Evolutionary conservation across 805 yeast genomes (phyloP).

Genomic region (Yamadazyma sp.): DNA sequence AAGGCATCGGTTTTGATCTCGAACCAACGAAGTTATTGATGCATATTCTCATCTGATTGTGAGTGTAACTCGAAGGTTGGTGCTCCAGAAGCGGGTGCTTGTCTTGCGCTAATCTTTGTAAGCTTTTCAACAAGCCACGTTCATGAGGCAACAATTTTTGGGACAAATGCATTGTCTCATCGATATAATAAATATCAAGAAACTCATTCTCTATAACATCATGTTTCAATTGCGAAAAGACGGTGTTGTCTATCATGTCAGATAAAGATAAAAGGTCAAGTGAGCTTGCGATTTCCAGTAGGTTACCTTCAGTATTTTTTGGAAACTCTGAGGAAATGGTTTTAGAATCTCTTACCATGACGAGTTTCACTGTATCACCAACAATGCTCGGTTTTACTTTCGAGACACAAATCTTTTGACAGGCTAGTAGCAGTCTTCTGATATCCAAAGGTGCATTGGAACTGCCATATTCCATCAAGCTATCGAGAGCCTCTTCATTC

Average conservation of each 20-base stretch:
- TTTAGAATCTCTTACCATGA: neutral
- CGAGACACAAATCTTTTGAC: slow-evolving; percentile 42
- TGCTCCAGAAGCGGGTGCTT: neutral
- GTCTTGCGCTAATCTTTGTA: neutral
- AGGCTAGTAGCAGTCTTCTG: slow-evolving; percentile 44
- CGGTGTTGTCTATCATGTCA: slow-evolving; percentile 28
- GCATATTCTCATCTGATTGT: slow-evolving; percentile 15
- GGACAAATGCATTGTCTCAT: slow-evolving; percentile 27
- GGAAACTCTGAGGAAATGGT: neutral
- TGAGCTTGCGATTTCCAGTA: slow-evolving; percentile 11
- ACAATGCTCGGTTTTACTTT: neutral
- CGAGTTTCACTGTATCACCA: neutral
- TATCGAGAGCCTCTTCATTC: slow-evolving; percentile 25
- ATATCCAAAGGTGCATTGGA: slow-evolving; percentile 33
- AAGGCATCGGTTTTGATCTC: slow-evolving; percentile 34
- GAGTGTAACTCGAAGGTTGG: slow-evolving; percentile 1
- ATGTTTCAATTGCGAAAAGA: slow-evolving; percentile 28
- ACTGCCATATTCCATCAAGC: slow-evolving; percentile 16
- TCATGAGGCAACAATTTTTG: slow-evolving; percentile 40
- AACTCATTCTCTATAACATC: slow-evolving; percentile 33
- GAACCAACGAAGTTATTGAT: slow-evolving; percentile 30
- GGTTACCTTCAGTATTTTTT: neutral
- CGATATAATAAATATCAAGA: slow-evolving; percentile 31
- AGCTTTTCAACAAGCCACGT: slow-evolving; percentile 3
- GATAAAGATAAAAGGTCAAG: slow-evolving; percentile 27